Evolutionary conservation across 2,329 filamentous ascomycete species (phyloP).

Genomic region (Ploettnerulaceae sp.): DNA sequence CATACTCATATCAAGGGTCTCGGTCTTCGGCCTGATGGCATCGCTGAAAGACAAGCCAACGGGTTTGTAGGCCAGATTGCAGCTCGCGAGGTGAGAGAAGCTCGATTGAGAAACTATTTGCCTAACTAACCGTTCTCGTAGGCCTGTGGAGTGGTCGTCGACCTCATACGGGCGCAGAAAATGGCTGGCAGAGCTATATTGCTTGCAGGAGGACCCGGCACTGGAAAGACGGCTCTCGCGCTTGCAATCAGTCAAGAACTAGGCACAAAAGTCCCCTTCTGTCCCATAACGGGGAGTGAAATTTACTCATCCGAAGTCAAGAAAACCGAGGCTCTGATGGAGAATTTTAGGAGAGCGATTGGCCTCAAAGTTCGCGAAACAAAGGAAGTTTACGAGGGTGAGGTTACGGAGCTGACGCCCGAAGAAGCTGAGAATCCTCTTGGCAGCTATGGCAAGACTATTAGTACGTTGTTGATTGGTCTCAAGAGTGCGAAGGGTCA

Average conservation of each 20-base stretch:
- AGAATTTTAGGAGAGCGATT: constrained; percentile 96
- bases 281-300: constrained; percentile 95
- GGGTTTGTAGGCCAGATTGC: constrained; percentile 87
- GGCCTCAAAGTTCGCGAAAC: constrained; percentile 96
- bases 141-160: constrained; percentile 94
- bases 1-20: constrained; percentile 98
- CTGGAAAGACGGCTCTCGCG: constrained; percentile 94
- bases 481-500: constrained; percentile 94
- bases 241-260: constrained; percentile 95
- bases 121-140: constrained; percentile 72
- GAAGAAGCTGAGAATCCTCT: constrained; percentile 98
- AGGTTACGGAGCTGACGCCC: constrained; percentile 94
- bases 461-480: constrained; percentile 90
- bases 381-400: constrained; percentile 98
- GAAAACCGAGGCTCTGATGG: constrained; percentile 99
- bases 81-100: constrained; percentile 71
- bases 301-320: constrained; percentile 98
- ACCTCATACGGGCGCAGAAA: constrained; percentile 92
- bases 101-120: constrained; percentile 34
- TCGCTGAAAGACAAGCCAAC: constrained; percentile 69
- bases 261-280: constrained; percentile 97
- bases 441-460: constrained; percentile 94
- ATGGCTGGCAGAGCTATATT: constrained; percentile 95
- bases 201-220: constrained; percentile 89
- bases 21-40: constrained; percentile 79